These are phyloP conservation scores for Vicia villosa DNA, from an alignment of 306 rosid genomes.

Conservation along the genomic window DNA sequence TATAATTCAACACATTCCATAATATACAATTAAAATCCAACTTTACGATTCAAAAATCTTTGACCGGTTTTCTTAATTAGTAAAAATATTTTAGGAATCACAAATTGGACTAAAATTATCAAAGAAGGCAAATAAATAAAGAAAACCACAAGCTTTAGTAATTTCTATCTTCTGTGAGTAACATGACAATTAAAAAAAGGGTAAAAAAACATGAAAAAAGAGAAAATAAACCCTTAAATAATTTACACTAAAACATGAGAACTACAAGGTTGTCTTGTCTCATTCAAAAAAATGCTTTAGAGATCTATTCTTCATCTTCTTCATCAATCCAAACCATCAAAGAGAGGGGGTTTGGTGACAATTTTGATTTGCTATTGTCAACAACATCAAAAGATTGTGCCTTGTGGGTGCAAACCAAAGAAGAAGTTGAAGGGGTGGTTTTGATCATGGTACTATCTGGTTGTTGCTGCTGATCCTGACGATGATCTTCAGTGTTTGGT, in stretches of 20 bases:
- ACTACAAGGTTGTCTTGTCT: neutral
- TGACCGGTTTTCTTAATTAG: neutral
- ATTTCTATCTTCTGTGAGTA: neutral
- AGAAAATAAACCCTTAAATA: constrained; percentile 13
- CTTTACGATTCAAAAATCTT: neutral
- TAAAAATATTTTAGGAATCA: neutral
- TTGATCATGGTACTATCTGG: constrained; percentile 17
- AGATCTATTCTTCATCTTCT: constrained; percentile 8
- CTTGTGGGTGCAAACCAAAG: constrained; percentile 24
- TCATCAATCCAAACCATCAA: constrained; percentile 21
- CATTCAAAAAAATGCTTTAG: constrained; percentile 9
- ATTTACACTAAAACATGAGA: neutral
- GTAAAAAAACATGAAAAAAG: neutral
- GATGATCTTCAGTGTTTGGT: constrained; percentile 32
- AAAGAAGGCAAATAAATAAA: neutral
- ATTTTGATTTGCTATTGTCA: constrained; percentile 14
- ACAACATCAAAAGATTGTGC: neutral
- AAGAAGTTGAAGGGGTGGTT: constrained; percentile 25
- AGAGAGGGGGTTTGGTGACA: constrained; percentile 36
- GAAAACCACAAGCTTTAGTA: constrained; percentile 30
- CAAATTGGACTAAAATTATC: neutral
- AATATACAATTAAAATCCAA: neutral
- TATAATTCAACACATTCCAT: neutral
- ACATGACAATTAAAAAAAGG: neutral
- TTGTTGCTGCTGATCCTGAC: constrained; percentile 5